These are phyloP conservation scores for Saccharomyces hybrid DNA, from an alignment of 1,139 yeast genomes.

Conservation along the genomic window DNA sequence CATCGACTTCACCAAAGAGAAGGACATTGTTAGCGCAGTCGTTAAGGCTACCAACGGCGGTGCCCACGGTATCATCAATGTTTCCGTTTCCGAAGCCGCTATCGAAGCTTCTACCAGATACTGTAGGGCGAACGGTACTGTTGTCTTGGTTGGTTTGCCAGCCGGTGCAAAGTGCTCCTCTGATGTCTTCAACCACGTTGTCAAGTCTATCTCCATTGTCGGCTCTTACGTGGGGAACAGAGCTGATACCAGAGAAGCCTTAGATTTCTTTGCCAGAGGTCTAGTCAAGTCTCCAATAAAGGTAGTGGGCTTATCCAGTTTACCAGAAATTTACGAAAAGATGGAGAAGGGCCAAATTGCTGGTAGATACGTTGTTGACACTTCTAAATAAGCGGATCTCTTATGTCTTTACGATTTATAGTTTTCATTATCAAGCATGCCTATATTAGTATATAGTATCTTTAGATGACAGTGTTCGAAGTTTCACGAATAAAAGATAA, in stretches of 20 bases:
- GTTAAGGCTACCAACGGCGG: conserved; percentile 49
- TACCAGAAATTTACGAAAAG: conserved; percentile 46
- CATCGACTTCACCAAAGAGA: conserved; percentile 46
- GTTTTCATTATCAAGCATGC: neutral
- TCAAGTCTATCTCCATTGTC: conserved; percentile 45
- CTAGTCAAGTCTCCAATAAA: conserved; percentile 53
- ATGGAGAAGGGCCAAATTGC: conserved; percentile 56
- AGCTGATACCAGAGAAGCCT: conserved; percentile 59
- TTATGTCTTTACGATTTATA: neutral
- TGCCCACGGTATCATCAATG: conserved; percentile 57
- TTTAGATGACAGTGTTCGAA: neutral
- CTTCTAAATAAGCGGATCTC: conserved; percentile 37
- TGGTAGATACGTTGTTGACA: conserved; percentile 61
- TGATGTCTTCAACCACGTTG: conserved; percentile 48
- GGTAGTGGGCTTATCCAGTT: conserved; percentile 50
- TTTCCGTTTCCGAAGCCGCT: conserved; percentile 53
- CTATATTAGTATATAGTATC: neutral
- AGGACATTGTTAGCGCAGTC: conserved; percentile 46
- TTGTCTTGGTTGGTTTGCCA: conserved; percentile 58
- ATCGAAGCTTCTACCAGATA: conserved; percentile 49
- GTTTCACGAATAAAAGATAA: neutral
- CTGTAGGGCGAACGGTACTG: conserved; percentile 53
- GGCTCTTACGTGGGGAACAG: conserved; percentile 62
- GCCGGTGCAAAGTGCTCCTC: conserved; percentile 50
- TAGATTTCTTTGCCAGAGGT: conserved; percentile 56